Conservation (phyloP, 352 stramenopile species). For the Globisporangium cederbergense region DNA sequence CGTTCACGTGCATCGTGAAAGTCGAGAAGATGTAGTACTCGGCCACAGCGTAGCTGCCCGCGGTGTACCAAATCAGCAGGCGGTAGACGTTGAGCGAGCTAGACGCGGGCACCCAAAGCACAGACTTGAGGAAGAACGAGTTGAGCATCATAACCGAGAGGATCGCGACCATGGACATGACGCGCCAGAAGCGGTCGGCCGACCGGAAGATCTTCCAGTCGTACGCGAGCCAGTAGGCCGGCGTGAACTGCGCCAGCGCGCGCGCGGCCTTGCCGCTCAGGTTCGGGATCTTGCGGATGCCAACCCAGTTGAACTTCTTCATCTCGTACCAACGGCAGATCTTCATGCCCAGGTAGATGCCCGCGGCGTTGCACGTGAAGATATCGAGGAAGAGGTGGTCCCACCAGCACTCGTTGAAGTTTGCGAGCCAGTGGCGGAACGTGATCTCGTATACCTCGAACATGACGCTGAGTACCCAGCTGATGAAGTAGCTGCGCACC, state of each 20-base stretch:
- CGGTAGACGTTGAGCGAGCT: slow-evolving; percentile 81
- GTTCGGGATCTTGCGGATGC: slow-evolving; percentile 83
- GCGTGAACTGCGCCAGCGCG: slow-evolving; percentile 87
- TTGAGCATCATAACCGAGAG: slow-evolving; percentile 94
- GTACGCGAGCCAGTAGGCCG: slow-evolving; percentile 89
- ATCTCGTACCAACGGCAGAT: slow-evolving; percentile 87
- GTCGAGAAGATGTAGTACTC: slow-evolving; percentile 91
- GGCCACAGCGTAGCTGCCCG: slow-evolving; percentile 81
- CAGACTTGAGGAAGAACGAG: slow-evolving; percentile 95
- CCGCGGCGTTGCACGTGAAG: slow-evolving; percentile 91
- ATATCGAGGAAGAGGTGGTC: slow-evolving; percentile 93
- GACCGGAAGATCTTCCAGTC: slow-evolving; percentile 93
- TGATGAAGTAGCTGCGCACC: slow-evolving; percentile 82
- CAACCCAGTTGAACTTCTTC: slow-evolving; percentile 88
- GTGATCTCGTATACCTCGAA: slow-evolving; percentile 87
- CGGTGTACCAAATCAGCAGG: slow-evolving; percentile 80
- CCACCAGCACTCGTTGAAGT: slow-evolving; percentile 97
- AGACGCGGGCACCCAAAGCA: slow-evolving; percentile 86
- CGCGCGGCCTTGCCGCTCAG: slow-evolving; percentile 76
- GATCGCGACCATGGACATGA: slow-evolving; percentile 88
- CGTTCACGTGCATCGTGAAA: slow-evolving; percentile 70
- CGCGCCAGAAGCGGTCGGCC: slow-evolving; percentile 87
- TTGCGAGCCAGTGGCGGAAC: slow-evolving; percentile 89
- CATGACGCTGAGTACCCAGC: slow-evolving; percentile 80
- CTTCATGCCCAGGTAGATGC: slow-evolving; percentile 89